Evolutionary conservation across 1,284 basidiomycete genomes (phyloP).

Genomic region (Coniferiporia weirii): DNA sequence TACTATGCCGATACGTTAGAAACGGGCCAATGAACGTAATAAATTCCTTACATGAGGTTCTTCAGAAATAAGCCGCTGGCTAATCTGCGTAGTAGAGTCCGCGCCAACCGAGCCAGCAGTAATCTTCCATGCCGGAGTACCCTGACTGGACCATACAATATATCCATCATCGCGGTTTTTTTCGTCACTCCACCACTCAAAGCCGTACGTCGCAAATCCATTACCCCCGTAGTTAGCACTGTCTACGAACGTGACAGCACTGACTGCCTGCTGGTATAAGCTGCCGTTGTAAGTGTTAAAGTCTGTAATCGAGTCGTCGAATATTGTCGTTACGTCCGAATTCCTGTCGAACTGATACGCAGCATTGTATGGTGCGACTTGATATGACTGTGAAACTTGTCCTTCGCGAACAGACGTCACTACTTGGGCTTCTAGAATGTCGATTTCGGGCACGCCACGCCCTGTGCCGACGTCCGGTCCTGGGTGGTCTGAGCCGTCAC

Average conservation of each 20-base stretch:
- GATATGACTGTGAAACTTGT: constrained; percentile 38
- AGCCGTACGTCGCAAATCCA: constrained; percentile 29
- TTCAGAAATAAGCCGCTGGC: constrained; percentile 42
- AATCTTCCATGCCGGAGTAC: constrained; percentile 42
- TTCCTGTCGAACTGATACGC: constrained; percentile 33
- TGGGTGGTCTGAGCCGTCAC: constrained; percentile 46
- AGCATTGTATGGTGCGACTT: constrained; percentile 38
- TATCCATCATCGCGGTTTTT: constrained; percentile 37
- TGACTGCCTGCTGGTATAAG: constrained; percentile 43
- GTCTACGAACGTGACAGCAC: constrained; percentile 31
- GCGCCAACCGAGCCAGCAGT: constrained; percentile 33
- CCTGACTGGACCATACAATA: constrained; percentile 44
- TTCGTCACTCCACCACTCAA: constrained; percentile 36
- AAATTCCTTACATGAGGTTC: constrained; percentile 42
- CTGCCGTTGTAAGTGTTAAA: constrained; percentile 45
- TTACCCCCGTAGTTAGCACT: constrained; percentile 29
- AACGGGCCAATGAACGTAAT: neutral
- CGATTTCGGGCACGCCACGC: constrained; percentile 49
- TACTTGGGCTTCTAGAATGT: constrained; percentile 47
- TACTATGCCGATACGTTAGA: constrained; percentile 27
- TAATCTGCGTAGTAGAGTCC: constrained; percentile 33
- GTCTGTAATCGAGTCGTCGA: constrained; percentile 28
- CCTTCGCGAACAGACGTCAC: constrained; percentile 25
- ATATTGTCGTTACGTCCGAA: constrained; percentile 28
- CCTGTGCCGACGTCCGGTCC: constrained; percentile 42